These are phyloP conservation scores for Ascochyta rabiei DNA, from an alignment of 2,329 filamentous ascomycete species.

Conservation along the genomic window DNA sequence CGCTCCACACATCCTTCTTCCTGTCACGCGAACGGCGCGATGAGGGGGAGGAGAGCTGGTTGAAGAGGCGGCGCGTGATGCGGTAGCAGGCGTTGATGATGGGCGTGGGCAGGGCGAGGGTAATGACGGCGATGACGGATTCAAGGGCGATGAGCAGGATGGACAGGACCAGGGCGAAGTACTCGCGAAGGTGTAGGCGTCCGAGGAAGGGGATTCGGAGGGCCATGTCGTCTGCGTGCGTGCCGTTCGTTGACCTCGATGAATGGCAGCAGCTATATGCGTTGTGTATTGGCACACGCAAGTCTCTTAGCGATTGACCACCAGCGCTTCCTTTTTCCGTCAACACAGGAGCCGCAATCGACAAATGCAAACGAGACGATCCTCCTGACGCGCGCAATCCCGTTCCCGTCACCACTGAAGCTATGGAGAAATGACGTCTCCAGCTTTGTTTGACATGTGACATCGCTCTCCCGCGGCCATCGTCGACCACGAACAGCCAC, in stretches of 20 bases:
- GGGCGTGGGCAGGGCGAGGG: conserved; percentile 81
- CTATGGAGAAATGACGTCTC: conserved; percentile 16
- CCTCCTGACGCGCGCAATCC: conserved; percentile 1
- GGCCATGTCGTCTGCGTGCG: conserved; percentile 37
- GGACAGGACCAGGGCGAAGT: conserved; percentile 83
- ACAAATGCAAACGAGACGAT: background rate
- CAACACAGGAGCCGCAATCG: background rate
- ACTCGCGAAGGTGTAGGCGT: conserved; percentile 71
- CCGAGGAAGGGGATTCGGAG: conserved; percentile 68
- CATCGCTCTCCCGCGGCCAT: conserved; percentile 6
- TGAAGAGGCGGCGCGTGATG: conserved; percentile 81
- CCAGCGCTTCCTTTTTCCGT: background rate
- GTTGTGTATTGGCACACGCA: background rate
- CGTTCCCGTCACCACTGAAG: background rate
- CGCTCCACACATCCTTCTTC: conserved; percentile 75
- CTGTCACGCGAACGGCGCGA: conserved; percentile 70
- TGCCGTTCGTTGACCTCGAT: too few relatives aligned
- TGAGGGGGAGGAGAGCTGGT: conserved; percentile 73
- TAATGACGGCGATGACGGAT: conserved; percentile 81
- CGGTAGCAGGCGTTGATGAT: conserved; percentile 84
- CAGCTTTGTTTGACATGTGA: conserved; percentile 28
- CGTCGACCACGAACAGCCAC: background rate
- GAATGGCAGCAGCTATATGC: background rate
- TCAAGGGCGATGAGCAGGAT: conserved; percentile 84
- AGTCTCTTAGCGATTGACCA: background rate